Conservation (phyloP, 1,284 basidiomycete species). For the Pseudozyma tsukubaensis region DNA sequence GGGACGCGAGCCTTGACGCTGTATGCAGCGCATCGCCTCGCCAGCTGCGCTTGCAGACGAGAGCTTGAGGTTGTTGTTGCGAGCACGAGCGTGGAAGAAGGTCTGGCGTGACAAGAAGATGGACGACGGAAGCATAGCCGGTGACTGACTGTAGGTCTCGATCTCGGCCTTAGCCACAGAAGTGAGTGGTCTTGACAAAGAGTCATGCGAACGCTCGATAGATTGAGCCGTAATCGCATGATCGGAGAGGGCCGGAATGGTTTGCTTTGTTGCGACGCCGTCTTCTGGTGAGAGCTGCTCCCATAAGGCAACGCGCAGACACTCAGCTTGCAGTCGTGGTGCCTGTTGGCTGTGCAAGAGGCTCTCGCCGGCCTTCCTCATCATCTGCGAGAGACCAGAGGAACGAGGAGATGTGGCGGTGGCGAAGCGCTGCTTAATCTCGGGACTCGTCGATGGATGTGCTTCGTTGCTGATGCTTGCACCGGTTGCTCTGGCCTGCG, state of each 20-base stretch:
- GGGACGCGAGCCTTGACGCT: constrained; percentile 21
- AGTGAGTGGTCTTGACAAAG: constrained; percentile 2
- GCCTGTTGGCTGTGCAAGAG: constrained; percentile 17
- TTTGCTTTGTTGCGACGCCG: constrained; percentile 16
- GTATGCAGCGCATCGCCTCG: constrained; percentile 14
- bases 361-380: constrained; percentile 40
- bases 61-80: constrained; percentile 5
- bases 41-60: neutral
- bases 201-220: constrained; percentile 3
- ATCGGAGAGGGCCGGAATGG: constrained; percentile 6
- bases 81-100: constrained; percentile 36
- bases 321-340: constrained; percentile 32
- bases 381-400: constrained; percentile 48
- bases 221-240: neutral
- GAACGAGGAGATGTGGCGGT: constrained; percentile 23
- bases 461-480: constrained; percentile 8
- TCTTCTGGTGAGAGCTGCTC: constrained; percentile 22
- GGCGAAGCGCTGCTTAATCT: constrained; percentile 11
- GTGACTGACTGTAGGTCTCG: constrained; percentile 49
- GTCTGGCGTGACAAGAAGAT: constrained; percentile 47
- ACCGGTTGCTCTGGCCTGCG: constrained; percentile 12
- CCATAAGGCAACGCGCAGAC: constrained; percentile 32
- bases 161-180: constrained; percentile 46
- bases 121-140: constrained; percentile 37
- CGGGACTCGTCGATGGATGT: constrained; percentile 6